Evolutionary conservation across 177 flowering plant genomes (phyloP).

Genomic region (Telopea speciosissima): DNA sequence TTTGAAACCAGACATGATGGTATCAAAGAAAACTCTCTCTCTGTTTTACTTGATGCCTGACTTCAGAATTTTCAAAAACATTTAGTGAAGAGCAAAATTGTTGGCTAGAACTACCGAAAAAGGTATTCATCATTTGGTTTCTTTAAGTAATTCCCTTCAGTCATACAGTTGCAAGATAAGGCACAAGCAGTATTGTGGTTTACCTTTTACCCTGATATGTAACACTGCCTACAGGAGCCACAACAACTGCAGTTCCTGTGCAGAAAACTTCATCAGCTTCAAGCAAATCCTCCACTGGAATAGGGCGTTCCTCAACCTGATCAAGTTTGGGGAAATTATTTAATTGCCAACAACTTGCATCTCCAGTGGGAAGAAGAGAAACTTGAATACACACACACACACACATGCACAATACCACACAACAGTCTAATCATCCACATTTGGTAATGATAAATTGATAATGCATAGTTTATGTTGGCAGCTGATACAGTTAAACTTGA

Average conservation of each 20-base stretch:
- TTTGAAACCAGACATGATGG: not conserved
- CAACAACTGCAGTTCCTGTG: conserved; percentile 88
- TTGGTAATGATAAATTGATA: too few relatives aligned
- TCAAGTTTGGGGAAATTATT: not conserved
- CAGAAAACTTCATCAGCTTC: conserved; percentile 85
- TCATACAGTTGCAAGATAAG: not conserved
- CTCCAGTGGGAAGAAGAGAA: not conserved
- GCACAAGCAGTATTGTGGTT: not conserved
- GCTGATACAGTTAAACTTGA: not conserved
- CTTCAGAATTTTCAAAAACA: not conserved
- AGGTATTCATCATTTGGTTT: conserved; percentile 24
- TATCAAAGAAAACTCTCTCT: too few relatives aligned
- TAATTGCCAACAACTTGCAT: not conserved
- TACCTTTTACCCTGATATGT: conserved; percentile 65
- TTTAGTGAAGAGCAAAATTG: not conserved
- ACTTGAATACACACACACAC: too few relatives aligned
- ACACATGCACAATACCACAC: not conserved
- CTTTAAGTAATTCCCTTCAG: not conserved
- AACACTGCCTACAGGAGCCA: conserved; percentile 74
- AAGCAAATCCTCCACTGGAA: conserved; percentile 57
- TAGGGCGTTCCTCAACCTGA: conserved; percentile 72
- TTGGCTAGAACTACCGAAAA: not conserved
- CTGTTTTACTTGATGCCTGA: too few relatives aligned
- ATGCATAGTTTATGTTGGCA: not conserved
- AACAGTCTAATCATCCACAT: not conserved